Evolutionary conservation across 495 filamentous ascomycete genomes (phyloP).

Genomic region (Chaetomium fimeti): DNA sequence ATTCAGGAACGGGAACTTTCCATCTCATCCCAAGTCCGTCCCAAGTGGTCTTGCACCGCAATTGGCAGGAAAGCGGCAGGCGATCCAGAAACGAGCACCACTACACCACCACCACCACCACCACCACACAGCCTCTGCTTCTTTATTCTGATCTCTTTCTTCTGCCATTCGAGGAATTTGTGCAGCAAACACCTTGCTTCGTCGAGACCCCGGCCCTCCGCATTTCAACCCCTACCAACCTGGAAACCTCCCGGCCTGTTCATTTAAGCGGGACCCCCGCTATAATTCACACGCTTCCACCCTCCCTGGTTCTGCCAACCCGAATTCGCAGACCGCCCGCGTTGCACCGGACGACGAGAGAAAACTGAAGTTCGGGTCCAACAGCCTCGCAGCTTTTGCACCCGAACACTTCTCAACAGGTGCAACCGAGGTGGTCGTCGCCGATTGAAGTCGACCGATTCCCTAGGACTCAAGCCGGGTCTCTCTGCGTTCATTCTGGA

Average conservation of each 20-base stretch:
- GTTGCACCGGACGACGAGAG: slow-evolving; percentile 43
- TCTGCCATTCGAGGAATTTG: slow-evolving; percentile 1
- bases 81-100: not conserved
- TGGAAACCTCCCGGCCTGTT: slow-evolving; percentile 15
- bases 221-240: not conserved
- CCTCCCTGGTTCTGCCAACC: slow-evolving; percentile 29
- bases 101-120: not conserved
- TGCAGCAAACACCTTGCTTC: slow-evolving; percentile 16
- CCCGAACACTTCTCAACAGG: slow-evolving; percentile 18
- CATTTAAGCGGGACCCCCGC: slow-evolving; percentile 32
- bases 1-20: not conserved
- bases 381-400: slow-evolving; percentile 24
- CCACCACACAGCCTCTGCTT: slow-evolving; percentile 4
- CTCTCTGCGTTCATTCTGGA: slow-evolving; percentile 25
- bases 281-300: slow-evolving; percentile 24
- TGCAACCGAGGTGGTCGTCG: slow-evolving; percentile 14
- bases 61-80: not conserved
- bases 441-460: slow-evolving; percentile 19
- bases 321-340: slow-evolving; percentile 36
- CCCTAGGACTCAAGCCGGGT: slow-evolving; percentile 6
- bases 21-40: not conserved
- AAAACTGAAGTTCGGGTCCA: slow-evolving; percentile 29
- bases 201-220: not conserved
- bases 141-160: slow-evolving; percentile 20
- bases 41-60: slow-evolving; percentile 1